Conservation (phyloP, 768 basidiomycete species). For the Suillus cothurnatus region DNA sequence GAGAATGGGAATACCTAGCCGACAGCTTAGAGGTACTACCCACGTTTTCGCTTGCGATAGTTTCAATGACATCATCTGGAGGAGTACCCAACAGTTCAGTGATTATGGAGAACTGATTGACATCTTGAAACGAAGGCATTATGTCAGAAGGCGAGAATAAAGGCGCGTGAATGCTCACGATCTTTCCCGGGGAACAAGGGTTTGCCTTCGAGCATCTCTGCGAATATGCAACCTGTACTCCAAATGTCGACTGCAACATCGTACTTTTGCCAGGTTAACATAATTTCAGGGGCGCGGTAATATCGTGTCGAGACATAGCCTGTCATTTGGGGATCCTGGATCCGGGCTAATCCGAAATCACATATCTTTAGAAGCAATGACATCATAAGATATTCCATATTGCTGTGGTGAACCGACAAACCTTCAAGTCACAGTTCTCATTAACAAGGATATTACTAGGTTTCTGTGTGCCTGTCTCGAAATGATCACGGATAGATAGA, state of each 20-base stretch:
- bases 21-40: constrained; percentile 27
- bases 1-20: constrained; percentile 13
- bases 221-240: constrained; percentile 99
- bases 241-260: constrained; percentile 99
- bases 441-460: constrained; percentile 99
- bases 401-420: constrained; percentile 30
- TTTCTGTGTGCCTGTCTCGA: constrained; percentile 58
- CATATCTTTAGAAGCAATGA: constrained; percentile 68
- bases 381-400: constrained; percentile 10
- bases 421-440: constrained; percentile 99
- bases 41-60: constrained; percentile 97
- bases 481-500: not conserved
- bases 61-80: constrained; percentile 98
- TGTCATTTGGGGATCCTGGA: constrained; percentile 99
- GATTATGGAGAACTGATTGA: constrained; percentile 99
- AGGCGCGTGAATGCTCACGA: constrained; percentile 61
- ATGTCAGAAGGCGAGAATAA: constrained; percentile 12
- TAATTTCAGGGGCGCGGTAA: constrained; percentile 99
- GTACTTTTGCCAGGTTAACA: constrained; percentile 99
- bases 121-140: constrained; percentile 58
- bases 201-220: constrained; percentile 99
- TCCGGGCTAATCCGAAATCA: constrained; percentile 97
- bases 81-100: constrained; percentile 98
- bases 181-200: constrained; percentile 99
- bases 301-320: constrained; percentile 99